phyloP scores from a whole-genome alignment of 768 basidiomycete species.

The Tylopilus balloui region DNA sequence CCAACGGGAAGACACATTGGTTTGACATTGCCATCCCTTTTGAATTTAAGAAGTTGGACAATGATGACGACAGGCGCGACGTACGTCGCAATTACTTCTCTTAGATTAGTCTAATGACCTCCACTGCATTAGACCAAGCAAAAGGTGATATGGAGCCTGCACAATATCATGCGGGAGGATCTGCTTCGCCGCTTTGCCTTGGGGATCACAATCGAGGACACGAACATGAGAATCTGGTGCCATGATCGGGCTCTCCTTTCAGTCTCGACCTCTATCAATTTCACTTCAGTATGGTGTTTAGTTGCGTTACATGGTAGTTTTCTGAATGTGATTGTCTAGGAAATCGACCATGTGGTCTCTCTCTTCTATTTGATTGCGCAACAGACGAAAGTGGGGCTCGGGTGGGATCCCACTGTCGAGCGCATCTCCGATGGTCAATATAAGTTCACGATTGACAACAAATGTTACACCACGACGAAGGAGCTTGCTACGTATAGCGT shows the following conservation, averaged over 20 bases:
- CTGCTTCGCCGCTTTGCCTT: slow-evolving; percentile 21
- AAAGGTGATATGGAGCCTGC: slow-evolving; percentile 27
- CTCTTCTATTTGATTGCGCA: slow-evolving; percentile 7
- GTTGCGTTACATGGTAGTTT: background rate
- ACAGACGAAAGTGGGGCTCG: background rate
- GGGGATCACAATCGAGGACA: slow-evolving; percentile 29
- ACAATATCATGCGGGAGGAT: slow-evolving; percentile 28
- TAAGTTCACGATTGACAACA: background rate
- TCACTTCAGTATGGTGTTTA: background rate
- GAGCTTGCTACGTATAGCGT: background rate
- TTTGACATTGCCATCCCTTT: slow-evolving; percentile 9
- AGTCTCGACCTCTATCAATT: background rate
- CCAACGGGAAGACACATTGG: slow-evolving; percentile 3
- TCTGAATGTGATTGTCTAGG: background rate
- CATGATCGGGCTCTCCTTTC: background rate
- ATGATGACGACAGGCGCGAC: background rate
- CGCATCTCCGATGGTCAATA: background rate
- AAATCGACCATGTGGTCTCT: background rate
- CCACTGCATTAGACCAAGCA: slow-evolving; percentile 6
- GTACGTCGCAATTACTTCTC: background rate
- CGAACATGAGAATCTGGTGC: slow-evolving; percentile 27
- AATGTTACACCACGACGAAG: background rate
- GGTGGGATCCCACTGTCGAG: slow-evolving; percentile 1
- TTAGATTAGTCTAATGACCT: background rate
- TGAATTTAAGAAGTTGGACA: slow-evolving; percentile 3